Evolutionary conservation across 441 rosid genomes (phyloP).

Genomic region (Kokia cookei): DNA sequence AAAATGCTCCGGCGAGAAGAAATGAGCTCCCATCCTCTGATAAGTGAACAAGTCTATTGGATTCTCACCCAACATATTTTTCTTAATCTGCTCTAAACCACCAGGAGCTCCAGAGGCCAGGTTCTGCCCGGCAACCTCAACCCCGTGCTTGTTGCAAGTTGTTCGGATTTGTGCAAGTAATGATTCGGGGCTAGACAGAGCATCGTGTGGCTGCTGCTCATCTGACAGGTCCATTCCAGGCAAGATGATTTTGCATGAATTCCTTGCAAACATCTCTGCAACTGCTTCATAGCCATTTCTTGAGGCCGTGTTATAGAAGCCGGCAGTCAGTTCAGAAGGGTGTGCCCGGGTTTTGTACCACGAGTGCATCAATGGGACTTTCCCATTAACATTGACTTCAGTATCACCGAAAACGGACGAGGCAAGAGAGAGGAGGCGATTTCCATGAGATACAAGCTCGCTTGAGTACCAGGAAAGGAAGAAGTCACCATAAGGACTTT

Average conservation of each 20-base stretch:
- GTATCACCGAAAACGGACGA: conserved; percentile 36
- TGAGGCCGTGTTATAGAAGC: conserved; percentile 52
- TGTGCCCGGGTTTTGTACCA: conserved; percentile 72
- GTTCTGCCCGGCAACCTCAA: conserved; percentile 74
- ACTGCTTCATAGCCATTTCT: conserved; percentile 61
- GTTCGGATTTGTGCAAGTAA: conserved; percentile 49
- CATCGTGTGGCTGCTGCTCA: conserved; percentile 37
- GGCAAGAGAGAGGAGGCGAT: conserved; percentile 63
- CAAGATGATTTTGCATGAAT: conserved; percentile 76
- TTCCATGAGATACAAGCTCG: conserved; percentile 62
- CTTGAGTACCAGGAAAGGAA: conserved; percentile 87
- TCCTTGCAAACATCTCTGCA: conserved; percentile 52
- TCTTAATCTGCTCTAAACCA: conserved; percentile 62
- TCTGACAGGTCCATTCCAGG: conserved; percentile 83
- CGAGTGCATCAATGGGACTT: conserved; percentile 60
- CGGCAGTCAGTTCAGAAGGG: conserved; percentile 75
- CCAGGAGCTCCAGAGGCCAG: conserved; percentile 27
- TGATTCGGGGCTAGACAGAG: conserved; percentile 61
- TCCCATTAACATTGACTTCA: conserved; percentile 44
- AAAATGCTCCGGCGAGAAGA: conserved; percentile 93
- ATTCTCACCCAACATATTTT: conserved; percentile 35
- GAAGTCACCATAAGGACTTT: conserved; percentile 68
- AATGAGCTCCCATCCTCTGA: conserved; percentile 93
- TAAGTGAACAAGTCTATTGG: conserved; percentile 52
- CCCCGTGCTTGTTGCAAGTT: conserved; percentile 60